Percentiles rank a stretch among this genome's conserved stretches.
Conservation (phyloP, 305 asterid species). For the Fraxinus greggii region DNA sequence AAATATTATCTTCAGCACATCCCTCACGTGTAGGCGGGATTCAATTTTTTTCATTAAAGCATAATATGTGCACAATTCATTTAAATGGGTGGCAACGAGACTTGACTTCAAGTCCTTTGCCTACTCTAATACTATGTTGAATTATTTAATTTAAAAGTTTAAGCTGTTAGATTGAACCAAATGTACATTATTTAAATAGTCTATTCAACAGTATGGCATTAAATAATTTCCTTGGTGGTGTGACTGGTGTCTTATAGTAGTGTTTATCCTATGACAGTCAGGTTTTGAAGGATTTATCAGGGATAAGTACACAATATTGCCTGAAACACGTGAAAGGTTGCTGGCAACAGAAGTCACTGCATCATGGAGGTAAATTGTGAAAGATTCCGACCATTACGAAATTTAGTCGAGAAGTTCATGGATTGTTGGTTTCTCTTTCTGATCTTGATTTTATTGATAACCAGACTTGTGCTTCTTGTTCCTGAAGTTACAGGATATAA, state of each 20-base stretch:
- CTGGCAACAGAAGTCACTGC: slow-evolving; percentile 92
- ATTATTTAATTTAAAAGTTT: not conserved
- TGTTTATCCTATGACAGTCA: slow-evolving; percentile 52
- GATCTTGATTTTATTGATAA: slow-evolving; percentile 4
- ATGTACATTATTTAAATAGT: not conserved
- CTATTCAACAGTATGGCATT: not conserved
- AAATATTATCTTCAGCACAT: not conserved
- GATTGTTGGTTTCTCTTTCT: not conserved
- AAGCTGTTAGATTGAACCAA: not conserved
- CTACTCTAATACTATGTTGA: not conserved
- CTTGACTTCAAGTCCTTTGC: not conserved
- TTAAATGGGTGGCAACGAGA: not conserved
- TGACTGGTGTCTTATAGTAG: slow-evolving; percentile 28
- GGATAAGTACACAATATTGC: slow-evolving; percentile 82
- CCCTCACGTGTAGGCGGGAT: not conserved
- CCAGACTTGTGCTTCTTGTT: slow-evolving; percentile 11
- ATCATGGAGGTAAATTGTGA: slow-evolving; percentile 66
- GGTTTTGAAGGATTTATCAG: slow-evolving; percentile 94
- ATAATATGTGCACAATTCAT: not conserved
- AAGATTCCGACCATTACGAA: not conserved
- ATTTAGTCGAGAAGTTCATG: slow-evolving; percentile 5
- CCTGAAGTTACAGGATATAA: slow-evolving; percentile 5
- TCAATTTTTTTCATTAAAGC: not conserved
- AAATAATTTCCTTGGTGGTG: slow-evolving; percentile 6
- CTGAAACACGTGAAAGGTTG: slow-evolving; percentile 91